Evolutionary conservation across 352 stramenopile genomes (phyloP).

Genomic region (Globisporangium spiculum): DNA sequence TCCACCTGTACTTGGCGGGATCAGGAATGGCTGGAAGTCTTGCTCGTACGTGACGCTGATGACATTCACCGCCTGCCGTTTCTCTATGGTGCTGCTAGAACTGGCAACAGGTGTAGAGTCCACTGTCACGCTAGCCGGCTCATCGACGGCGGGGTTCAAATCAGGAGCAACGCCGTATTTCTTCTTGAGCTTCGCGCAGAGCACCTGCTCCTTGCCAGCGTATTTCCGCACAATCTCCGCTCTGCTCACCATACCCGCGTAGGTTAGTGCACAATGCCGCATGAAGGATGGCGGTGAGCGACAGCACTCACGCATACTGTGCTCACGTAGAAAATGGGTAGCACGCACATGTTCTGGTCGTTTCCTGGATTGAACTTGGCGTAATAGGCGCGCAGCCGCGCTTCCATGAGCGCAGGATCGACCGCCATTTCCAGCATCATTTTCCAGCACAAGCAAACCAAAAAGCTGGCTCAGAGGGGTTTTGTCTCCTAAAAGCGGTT

Average conservation of each 20-base stretch:
- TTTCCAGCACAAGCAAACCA: neutral
- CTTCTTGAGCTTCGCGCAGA: constrained; percentile 72
- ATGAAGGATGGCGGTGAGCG: neutral
- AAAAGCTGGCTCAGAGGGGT: no score
- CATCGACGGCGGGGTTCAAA: constrained; percentile 11
- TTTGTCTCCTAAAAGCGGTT: no score
- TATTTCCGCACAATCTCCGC: constrained; percentile 76
- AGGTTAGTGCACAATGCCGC: neutral
- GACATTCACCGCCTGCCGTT: neutral
- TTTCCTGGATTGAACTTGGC: constrained; percentile 69
- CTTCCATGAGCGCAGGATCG: constrained; percentile 31
- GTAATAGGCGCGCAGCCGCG: constrained; percentile 71
- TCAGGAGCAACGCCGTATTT: constrained; percentile 70
- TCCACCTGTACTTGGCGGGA: constrained; percentile 14
- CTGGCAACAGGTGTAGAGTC: neutral
- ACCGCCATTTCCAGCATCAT: neutral
- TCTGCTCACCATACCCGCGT: constrained; percentile 21
- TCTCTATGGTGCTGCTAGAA: neutral
- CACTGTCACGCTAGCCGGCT: neutral
- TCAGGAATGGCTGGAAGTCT: constrained; percentile 29
- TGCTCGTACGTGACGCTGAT: constrained; percentile 27
- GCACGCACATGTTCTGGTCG: constrained; percentile 71
- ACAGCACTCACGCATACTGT: neutral
- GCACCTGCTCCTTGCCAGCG: constrained; percentile 45
- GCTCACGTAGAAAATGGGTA: neutral